Evolutionary conservation across 208 protist genomes (phyloP), one percentile per base, ranked within the genome.

Genomic region (Kentomonas sorsogonicus): DNA sequence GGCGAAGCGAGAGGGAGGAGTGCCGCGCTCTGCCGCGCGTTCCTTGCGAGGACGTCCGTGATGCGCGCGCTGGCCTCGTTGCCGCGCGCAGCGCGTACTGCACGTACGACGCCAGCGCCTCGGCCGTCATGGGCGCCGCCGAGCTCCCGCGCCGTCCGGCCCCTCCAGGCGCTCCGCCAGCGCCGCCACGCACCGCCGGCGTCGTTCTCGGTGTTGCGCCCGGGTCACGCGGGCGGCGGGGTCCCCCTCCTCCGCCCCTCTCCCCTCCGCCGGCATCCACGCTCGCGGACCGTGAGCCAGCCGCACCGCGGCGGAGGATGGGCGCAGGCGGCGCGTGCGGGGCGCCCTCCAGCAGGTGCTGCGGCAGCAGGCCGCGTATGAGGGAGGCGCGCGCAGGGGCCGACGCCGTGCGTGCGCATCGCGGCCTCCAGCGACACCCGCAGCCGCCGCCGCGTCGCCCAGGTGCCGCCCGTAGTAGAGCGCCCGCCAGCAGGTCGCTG

Each of bases 371-470:
- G 25, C n/a, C n/a, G n/a, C 48, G 53, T 9, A 51, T 33, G 10
- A 92, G 46, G 36, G 48, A 77, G 26, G 66, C 66, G 11, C 59
- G 66, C n/a, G n/a, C n/a, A n/a, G n/a, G 67, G 69, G 23, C 62
- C 68, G 16, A 60, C 65, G 16, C 62, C 47, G 13, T 77, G 55
- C 20, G 56, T 65, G 22, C 63, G 60, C 45, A 83, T 66, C 0
- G 75, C 72, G 10, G 74, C 50, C 56, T 92, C 80, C 16, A 88
- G 55, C 36, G 53, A 46, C 15, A 86, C 51, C 22, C 83, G 83
- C 13, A 75, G 33, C 34, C 36, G 29, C 36, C n/a, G 61, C 66
- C 20, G 82, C 47, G 27, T 64, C 48, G n/a, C 54, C 59, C 36
- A 81, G 69, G 51, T 63, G 69, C 20, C 68, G 66, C 1, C 39